A percentile compares a stretch with the other conserved stretches of the same genome.
Evolutionary conservation across 2,329 filamentous ascomycete species (phyloP).

Genomic region (Hirsutella thompsonii): DNA sequence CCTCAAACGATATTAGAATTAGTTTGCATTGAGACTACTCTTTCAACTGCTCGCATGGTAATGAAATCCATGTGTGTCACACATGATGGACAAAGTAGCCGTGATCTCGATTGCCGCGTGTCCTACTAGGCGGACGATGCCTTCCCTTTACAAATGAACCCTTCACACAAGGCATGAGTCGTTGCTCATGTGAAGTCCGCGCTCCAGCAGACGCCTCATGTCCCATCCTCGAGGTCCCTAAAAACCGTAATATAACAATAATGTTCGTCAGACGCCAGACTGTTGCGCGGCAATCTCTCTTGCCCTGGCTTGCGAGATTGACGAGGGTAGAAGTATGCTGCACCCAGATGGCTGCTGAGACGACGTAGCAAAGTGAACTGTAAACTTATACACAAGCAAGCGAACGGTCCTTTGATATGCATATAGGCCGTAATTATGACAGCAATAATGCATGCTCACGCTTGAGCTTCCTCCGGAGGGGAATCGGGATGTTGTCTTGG

Average conservation of each 20-base stretch:
- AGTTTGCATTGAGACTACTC: not conserved
- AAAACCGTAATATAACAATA: not conserved
- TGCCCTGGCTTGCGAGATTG: not conserved
- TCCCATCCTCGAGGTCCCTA: too few species aligned
- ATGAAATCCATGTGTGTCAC: not conserved
- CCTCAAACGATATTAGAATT: not conserved
- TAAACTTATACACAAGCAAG: constrained; percentile 9
- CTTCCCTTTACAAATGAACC: too few species aligned
- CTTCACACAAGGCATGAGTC: too few species aligned
- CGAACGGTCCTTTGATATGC: constrained; percentile 9
- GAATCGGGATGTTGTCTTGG: not conserved
- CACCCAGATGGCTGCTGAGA: constrained; percentile 5
- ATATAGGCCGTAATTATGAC: constrained; percentile 20
- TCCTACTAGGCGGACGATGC: too few species aligned
- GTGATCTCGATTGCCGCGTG: not conserved
- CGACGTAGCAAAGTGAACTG: constrained; percentile 9
- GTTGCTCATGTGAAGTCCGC: too few species aligned
- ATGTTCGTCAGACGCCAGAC: not conserved
- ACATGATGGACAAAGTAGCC: not conserved
- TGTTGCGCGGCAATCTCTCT: not conserved
- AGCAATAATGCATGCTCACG: constrained; percentile 17
- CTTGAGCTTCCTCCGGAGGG: constrained; percentile 9
- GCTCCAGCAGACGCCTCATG: too few species aligned
- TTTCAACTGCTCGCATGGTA: not conserved
- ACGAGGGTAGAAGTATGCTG: not conserved